Base-by-base conservation (phyloP, 2,329 filamentous ascomycete species). In the Myriosclerotinia scirpicola region DNA sequence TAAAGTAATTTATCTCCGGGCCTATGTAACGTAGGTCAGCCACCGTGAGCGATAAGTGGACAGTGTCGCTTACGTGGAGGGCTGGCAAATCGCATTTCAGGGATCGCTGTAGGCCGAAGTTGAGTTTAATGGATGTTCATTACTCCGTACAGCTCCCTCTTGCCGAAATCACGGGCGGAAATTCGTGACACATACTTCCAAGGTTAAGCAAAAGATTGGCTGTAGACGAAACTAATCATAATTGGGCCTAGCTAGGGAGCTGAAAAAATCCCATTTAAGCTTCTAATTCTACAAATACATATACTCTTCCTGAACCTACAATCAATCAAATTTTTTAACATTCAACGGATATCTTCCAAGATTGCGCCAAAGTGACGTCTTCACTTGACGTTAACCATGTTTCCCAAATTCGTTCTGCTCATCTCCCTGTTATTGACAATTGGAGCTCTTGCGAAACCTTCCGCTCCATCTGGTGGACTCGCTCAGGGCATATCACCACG, bases 221-320 rank as follows among this genome's bases (percentile, higher is more conserved):
- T 15, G 48, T 52, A 20, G 20, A 9, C 26, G 17, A 20, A n/a
- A 52, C n/a, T 52, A 52, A 15, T 52, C 2, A 52, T 52, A 52
- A 52, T 52, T 22, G 4, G 2, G 1, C 48, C 1, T 52, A 15
- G 48, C 1, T 14, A 14, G 7, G 20, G 48, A 52, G 20, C 48
- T 22, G 20, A 26, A 22, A 53, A 22, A 5, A 26, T 11, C 30
- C n/a, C 30, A 8, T 53, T 53, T 26, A 11, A 26, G n/a, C 50
- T 53, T 53, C n/a, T 53, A 53, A 52, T 52, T 52, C 48, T 52
- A n/a, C 48, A 52, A 52, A 14, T n/a, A n/a, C n/a, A n/a, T n/a
- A 26, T 26, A 26, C 26, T 52, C 48, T 52, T 4, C 20, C n/a
- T 53, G 50, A 53, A 2, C 15, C n/a, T 12, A 26, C 50, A 53